Conservation (phyloP, 768 basidiomycete species). For the Lactarius akahatsu region DNA sequence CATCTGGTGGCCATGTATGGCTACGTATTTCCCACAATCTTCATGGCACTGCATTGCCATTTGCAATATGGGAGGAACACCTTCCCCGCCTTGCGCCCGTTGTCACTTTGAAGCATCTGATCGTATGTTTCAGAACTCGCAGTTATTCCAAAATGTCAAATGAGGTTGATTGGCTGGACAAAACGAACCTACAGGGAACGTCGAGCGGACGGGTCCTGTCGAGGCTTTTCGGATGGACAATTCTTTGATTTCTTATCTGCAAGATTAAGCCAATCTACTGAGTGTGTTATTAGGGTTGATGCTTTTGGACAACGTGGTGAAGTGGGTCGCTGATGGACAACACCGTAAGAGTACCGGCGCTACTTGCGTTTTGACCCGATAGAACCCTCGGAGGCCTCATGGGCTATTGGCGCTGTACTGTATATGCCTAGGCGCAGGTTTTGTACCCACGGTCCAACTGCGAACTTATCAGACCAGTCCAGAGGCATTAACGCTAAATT, state of each 20-base stretch:
- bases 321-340: neutral
- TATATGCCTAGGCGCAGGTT: neutral
- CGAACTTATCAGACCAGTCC: neutral
- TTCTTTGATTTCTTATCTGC: neutral
- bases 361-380: neutral
- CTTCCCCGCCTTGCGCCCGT: neutral
- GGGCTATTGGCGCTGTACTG: neutral
- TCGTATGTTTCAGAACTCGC: conserved; percentile 4
- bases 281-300: neutral
- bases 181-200: neutral
- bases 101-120: neutral
- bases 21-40: neutral
- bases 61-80: neutral
- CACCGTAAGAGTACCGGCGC: neutral
- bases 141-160: neutral
- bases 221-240: neutral
- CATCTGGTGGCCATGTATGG: neutral
- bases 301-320: neutral
- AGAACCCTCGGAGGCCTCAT: neutral
- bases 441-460: neutral
- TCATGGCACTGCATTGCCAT: neutral
- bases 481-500: neutral
- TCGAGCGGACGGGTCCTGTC: neutral
- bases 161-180: neutral
- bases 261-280: neutral